Base-by-base conservation (phyloP, 805 yeast species). In the Yamadazyma sp. region DNA sequence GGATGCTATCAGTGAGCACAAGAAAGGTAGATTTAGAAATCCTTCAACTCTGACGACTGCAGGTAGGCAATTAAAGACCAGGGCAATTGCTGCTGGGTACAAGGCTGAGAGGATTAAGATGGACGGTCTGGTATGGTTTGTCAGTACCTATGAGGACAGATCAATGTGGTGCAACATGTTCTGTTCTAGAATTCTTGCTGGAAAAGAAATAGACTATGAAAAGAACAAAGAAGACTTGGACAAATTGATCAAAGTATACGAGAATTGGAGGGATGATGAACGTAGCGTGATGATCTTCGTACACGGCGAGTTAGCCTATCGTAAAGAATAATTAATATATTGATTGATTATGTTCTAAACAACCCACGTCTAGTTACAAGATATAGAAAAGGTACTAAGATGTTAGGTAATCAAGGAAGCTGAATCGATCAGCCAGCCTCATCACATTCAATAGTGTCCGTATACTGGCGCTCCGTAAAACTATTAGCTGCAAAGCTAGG, bases 31-130 rank as follows among this genome's bases (percentile, higher is more conserved):
- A 10, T 19, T 38, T n/a, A 38, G 35, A 12, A 42, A 42, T 9
- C 18, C 34, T 5, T 37, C 46, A 8, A 49, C 54, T 4, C 43
- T 38, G 35, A 13, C 25, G 8, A 36, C 22, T 10, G 47, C 50
- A 3, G 59, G 59, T 12, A 44, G 57, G 18, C 28, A 40, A 14
- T 40, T 54, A 31, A 41, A 42, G 15, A 35, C 26, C 4, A 40
- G 42, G 22, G 57, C 54, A 12, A 14, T 52, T 2, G 37, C 38
- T n/a, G 53, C 52, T 3, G 59, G 59, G 2, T 52, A 46, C 37
- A 32, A 44, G 6, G 35, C 39, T 17, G 22, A 28, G 7, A 7
- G 30, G 15, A 41, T 53, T 10, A 24, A 35, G 11, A 29, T 45
- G 13, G 18, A 49, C 7, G 40, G 44, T 8, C 46, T 49, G 10